These are phyloP conservation scores for Carex littledalei DNA, from an alignment of 176 grass and related monocot species.

Conservation along the genomic window DNA sequence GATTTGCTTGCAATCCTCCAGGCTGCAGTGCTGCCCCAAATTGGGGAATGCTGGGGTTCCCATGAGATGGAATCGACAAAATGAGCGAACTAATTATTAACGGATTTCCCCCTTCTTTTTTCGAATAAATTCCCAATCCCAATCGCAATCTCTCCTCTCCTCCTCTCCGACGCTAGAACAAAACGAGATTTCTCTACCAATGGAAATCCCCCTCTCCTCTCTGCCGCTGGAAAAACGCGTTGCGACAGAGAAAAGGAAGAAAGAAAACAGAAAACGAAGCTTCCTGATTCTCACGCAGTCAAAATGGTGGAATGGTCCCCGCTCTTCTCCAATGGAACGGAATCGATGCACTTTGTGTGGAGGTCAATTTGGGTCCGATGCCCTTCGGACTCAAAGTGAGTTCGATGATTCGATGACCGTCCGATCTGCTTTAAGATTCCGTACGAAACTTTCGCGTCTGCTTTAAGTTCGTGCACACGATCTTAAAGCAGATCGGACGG, in stretches of 20 bases:
- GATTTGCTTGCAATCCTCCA: constrained; percentile 78
- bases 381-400: too few species aligned
- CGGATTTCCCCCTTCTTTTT: neutral
- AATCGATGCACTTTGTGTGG: neutral
- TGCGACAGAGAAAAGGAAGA: neutral
- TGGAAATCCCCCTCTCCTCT: neutral
- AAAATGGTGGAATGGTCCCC: neutral
- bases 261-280: neutral
- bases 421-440: too few species aligned
- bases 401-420: too few species aligned
- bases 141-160: neutral
- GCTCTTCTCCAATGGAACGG: too few species aligned
- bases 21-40: constrained; percentile 90
- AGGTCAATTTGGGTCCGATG: too few species aligned
- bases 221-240: neutral
- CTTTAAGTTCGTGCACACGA: too few species aligned
- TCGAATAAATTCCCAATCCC: neutral
- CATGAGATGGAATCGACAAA: constrained; percentile 31
- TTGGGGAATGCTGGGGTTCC: constrained; percentile 91
- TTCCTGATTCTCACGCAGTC: neutral
- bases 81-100: neutral
- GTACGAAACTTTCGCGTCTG: too few species aligned
- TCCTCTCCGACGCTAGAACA: neutral
- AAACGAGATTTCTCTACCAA: neutral
- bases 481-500: too few species aligned